Conservation (phyloP, 2,329 filamentous ascomycete genomes). For the Penicillium thymicola region DNA sequence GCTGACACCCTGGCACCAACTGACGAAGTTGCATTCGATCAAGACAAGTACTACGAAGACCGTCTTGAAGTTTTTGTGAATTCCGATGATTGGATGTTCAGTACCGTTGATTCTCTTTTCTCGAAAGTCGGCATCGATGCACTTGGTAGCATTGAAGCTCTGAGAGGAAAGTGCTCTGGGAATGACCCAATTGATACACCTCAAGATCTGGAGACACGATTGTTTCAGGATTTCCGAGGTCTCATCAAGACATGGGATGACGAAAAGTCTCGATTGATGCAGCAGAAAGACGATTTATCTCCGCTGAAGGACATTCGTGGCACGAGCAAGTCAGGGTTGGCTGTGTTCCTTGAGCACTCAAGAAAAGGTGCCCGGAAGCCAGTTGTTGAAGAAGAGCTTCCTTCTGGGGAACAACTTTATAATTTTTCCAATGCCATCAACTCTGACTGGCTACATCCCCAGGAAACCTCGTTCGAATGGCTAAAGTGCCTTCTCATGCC, state of each 20-base stretch:
- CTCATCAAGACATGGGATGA: constrained; percentile 46
- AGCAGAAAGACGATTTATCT: constrained; percentile 50
- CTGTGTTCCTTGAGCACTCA: constrained; percentile 57
- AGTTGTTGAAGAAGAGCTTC: constrained; percentile 39
- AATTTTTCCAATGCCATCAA: constrained; percentile 49
- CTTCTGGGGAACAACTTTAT: constrained; percentile 36
- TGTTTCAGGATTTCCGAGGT: constrained; percentile 46
- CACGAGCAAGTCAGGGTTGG: constrained; percentile 47
- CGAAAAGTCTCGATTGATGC: constrained; percentile 42
- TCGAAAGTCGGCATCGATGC: constrained; percentile 50
- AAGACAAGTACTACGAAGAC: constrained; percentile 53
- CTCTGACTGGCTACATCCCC: constrained; percentile 44
- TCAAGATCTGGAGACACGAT: constrained; percentile 25
- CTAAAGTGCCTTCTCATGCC: constrained; percentile 51
- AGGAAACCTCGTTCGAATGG: constrained; percentile 55
- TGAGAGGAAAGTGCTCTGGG: constrained; percentile 28
- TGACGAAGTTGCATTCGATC: constrained; percentile 51
- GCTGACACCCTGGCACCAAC: constrained; percentile 46
- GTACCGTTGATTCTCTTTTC: constrained; percentile 52
- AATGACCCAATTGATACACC: constrained; percentile 15
- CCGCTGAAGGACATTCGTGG: constrained; percentile 49
- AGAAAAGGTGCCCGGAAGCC: constrained; percentile 45
- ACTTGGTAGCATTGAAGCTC: constrained; percentile 42
- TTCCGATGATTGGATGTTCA: constrained; percentile 58
- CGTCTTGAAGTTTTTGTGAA: constrained; percentile 52